Conservation (phyloP, 176 grass and related monocot genomes). For the Juncus inflexus region DNA sequence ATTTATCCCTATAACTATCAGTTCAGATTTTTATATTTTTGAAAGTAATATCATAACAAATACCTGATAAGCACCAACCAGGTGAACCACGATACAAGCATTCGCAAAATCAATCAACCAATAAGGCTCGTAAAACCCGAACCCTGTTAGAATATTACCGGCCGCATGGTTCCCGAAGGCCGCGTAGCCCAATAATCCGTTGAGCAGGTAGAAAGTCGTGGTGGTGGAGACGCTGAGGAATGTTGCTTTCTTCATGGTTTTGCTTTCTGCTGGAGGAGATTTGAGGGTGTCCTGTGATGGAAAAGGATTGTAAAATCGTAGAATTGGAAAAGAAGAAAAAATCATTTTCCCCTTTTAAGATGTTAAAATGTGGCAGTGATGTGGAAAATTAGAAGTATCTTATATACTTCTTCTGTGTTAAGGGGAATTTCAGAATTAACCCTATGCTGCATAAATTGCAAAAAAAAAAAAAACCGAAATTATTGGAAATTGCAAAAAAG, state of each 20-base stretch:
- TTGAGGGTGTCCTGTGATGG: conserved; percentile 65
- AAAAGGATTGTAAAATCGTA: not conserved
- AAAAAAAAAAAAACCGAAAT: no score
- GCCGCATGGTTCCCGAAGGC: conserved; percentile 66
- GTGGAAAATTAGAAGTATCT: no score
- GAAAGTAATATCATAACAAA: no score
- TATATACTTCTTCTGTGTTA: no score
- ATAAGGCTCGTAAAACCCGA: conserved; percentile 84
- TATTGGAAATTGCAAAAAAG: no score
- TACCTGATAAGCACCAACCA: conserved; percentile 60
- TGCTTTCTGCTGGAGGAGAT: conserved; percentile 74
- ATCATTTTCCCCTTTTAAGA: not conserved
- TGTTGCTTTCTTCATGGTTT: conserved; percentile 75
- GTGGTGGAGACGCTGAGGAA: conserved; percentile 67
- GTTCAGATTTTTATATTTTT: no score
- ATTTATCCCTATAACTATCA: no score
- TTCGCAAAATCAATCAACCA: conserved; percentile 84
- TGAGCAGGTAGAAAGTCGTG: conserved; percentile 73
- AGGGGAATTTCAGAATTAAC: no score
- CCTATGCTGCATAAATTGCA: no score
- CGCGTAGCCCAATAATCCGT: conserved; percentile 78
- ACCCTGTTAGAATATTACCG: conserved; percentile 87
- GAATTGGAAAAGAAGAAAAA: not conserved
- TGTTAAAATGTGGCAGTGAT: not conserved
- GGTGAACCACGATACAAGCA: conserved; percentile 74